Evolutionary conservation across 179 eudicot genomes (phyloP), one percentile per base, ranked within the genome.

Genomic region (Beta corolliflora): DNA sequence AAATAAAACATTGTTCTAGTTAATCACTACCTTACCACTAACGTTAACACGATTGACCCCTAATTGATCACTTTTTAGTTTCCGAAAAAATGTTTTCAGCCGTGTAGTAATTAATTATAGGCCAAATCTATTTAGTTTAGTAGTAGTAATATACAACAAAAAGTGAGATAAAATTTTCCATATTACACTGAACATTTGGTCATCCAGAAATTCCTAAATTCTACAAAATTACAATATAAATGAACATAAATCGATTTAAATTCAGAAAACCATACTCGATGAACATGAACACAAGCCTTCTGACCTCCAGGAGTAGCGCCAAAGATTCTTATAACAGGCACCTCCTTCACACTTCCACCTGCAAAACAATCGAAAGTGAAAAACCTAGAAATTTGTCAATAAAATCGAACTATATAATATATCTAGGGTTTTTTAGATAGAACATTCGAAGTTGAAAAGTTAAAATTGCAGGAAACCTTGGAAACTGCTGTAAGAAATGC

Each of bases 251-350:
- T 53, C 21, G 36, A 31, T 31, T 31, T 54, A 59, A 64, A 78
- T 7, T 13, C 15, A 41, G 11, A 23, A 11, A 48, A 45, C 3
- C 93, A 78, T 96, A 97, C 99, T 36, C 90, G 86, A 76, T 97
- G 99, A 82, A 97, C 58, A 76, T 97, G 98, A 82, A 94, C 80
- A 79, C 99, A 97, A 77, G 97, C 83, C 86, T 94, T 97, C 86
- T 97, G 99, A 70, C 95, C 97, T 73, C 92, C 92, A 21, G 97
- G 93, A 52, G 98, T 94, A 1, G 99, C 85, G 1, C 99, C 99
- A 48, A 89, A 97, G 19, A 97, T 82, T 82, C 99, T 88, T 64
- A 97, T 88, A 71, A 97, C 97, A 9, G 99, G 99, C 69, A 97
- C 99, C 82, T 94, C 98, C 77, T 91, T 93, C 81, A 93, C 97